These are phyloP conservation scores for Saururus chinensis DNA, from an alignment of 164 flowering plant genomes.

Conservation along the genomic window DNA sequence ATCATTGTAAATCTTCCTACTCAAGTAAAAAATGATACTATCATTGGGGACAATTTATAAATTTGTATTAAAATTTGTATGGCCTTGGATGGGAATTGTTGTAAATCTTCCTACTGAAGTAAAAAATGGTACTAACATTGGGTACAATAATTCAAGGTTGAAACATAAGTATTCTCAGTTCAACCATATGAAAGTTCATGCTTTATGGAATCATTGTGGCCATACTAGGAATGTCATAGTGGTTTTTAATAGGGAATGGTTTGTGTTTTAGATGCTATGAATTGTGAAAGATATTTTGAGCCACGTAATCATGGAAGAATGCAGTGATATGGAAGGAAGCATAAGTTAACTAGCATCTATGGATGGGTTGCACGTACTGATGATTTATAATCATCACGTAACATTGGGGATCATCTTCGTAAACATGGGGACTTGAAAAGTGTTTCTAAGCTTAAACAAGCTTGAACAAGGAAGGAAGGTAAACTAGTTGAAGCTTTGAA, in stretches of 20 bases:
- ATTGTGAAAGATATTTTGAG: conserved; percentile 5
- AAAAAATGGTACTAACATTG: conserved; percentile 7
- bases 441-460: conserved; percentile 53
- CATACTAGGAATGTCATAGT: conserved; percentile 9
- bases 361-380: conserved; percentile 94
- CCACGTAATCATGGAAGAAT: conserved; percentile 35
- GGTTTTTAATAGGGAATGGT: conserved; percentile 12
- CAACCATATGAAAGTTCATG: conserved; percentile 8
- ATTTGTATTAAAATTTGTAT: too few relatives aligned
- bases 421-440: conserved; percentile 70
- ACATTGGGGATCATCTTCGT: conserved; percentile 59
- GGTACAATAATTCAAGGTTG: conserved; percentile 4
- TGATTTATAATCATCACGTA: conserved; percentile 39
- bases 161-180: conserved; percentile 5
- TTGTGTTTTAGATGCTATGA: conserved; percentile 9
- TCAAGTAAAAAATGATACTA: too few relatives aligned
- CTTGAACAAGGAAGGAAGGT: conserved; percentile 56
- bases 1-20: too few relatives aligned
- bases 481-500: conserved; percentile 58
- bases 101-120: too few relatives aligned
- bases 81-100: too few relatives aligned
- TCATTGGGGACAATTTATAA: too few relatives aligned
- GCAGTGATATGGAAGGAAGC: conserved; percentile 38
- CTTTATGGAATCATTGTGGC: conserved; percentile 7
- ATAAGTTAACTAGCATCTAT: conserved; percentile 36